Evolutionary conservation across 345 rosid genomes (phyloP), one percentile per base, ranked within the genome.

Genomic region (Gossypium raimondii): DNA sequence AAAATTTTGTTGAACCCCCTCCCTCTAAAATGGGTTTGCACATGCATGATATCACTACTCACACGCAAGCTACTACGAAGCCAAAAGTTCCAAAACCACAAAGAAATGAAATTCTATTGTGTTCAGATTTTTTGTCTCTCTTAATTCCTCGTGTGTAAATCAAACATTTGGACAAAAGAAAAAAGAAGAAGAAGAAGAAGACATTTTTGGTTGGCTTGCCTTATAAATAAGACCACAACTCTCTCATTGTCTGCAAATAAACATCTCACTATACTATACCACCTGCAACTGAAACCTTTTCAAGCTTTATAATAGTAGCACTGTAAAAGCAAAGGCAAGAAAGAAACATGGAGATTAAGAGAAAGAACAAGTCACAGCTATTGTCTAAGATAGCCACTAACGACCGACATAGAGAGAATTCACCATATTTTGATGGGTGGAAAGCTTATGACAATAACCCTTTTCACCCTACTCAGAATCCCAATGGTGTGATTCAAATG

Each of bases 361-460:
- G 22, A 27, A 59, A 24, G 17, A 73, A 9, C 4, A 34, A 34
- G 41, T 1, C 12, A 11, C 74, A 71, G 64, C 75, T 87, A 69
- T 73, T 92, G 79, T 92, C 97, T 4, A 82, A 56, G 64, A 86
- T 91, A 60, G 95, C 97, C 11, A 86, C 87, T 0, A 84, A 69
- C 59, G 83, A 85, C 2, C 47, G 82, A 22, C 95, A 93, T 47
- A 93, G 97, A 0, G 98, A 93, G 77, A 75, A 91, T 22, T 89
- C 97, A 0, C 88, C 90, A 1, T 93, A 93, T 63, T 93, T 93
- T 44, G 85, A 90, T 43, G 98, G 98, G 12, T 93, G 92, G 98
- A 93, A 87, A 80, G 89, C 98, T 22, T 90, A 89, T 44, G 89
- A 91, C 24, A 78, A 66, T 29, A 77, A 90, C 79, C 95, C 93